Evolutionary conservation across 768 basidiomycete species (phyloP).

Genomic region (Psilocybe azurescens): DNA sequence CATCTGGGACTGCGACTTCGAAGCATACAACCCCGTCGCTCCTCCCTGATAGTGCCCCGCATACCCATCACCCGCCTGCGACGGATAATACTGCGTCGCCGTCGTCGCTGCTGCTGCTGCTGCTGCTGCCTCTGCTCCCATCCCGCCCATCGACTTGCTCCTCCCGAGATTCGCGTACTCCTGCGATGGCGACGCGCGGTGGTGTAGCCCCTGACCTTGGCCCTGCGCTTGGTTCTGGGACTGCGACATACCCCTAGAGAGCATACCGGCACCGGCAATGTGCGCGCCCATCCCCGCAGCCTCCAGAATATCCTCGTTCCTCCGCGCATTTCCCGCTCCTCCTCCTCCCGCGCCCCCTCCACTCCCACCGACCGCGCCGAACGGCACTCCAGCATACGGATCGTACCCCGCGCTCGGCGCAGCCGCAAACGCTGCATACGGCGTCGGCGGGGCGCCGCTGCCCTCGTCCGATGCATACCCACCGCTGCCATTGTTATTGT

Average conservation of each 20-base stretch:
- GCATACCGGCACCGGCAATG: conserved; percentile 26
- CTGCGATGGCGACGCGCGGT: conserved; percentile 19
- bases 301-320: conserved; percentile 28
- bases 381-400: not conserved
- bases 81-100: not conserved
- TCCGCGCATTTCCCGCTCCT: conserved; percentile 3
- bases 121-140: conserved; percentile 3
- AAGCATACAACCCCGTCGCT: too few species aligned
- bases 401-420: conserved; percentile 13
- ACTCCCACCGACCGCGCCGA: not conserved
- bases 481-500: not conserved
- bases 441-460: conserved; percentile 21
- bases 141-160: conserved; percentile 10
- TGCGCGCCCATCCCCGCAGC: conserved; percentile 32
- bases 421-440: conserved; percentile 45
- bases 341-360: not conserved
- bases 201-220: conserved; percentile 12
- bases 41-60: not conserved
- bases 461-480: conserved; percentile 38
- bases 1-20: too few species aligned
- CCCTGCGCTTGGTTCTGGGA: conserved; percentile 18
- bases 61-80: conserved; percentile 3
- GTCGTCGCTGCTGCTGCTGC: not conserved
- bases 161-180: conserved; percentile 17
- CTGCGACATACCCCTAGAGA: conserved; percentile 10